A percentile compares a stretch with the other conserved stretches of the same genome.
These are phyloP conservation scores for Ambrosia hybrid DNA, from an alignment of 140 eudicot genomes.

Conservation along the genomic window DNA sequence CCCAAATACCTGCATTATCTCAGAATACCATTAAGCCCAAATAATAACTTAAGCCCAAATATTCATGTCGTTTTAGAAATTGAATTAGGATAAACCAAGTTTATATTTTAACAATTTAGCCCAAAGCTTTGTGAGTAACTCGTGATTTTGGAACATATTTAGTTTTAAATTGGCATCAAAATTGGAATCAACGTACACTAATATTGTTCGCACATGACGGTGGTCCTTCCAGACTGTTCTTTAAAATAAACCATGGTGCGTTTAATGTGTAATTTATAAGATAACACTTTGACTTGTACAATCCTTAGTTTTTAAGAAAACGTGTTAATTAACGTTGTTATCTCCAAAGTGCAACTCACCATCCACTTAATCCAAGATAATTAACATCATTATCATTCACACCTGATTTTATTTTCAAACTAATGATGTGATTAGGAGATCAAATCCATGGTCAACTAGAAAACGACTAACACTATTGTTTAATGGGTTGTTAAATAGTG, in stretches of 20 bases:
- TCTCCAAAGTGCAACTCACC: background rate
- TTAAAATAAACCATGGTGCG: background rate
- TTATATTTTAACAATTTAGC: too few species aligned
- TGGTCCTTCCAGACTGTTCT: too few species aligned
- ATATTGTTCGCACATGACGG: too few species aligned
- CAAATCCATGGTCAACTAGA: background rate
- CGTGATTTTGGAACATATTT: too few species aligned
- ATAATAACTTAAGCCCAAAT: too few species aligned
- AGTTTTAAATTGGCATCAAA: too few species aligned
- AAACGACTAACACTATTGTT: background rate
- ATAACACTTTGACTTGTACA: background rate
- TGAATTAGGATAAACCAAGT: too few species aligned
- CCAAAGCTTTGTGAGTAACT: too few species aligned
- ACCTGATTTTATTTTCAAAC: background rate
- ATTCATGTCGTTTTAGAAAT: too few species aligned
- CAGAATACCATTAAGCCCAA: too few species aligned
- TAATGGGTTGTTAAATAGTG: background rate
- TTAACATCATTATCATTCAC: background rate
- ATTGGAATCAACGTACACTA: too few species aligned
- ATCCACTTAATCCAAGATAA: slow-evolving; percentile 13
- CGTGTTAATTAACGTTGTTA: slow-evolving; percentile 10
- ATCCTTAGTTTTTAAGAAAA: background rate
- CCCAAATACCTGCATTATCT: too few species aligned
- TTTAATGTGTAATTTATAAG: background rate
- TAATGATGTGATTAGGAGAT: background rate